A percentile compares a stretch with the other conserved stretches of the same genome.
Conservation (phyloP, 2,329 filamentous ascomycete species). For the Aureobasidium musti region DNA sequence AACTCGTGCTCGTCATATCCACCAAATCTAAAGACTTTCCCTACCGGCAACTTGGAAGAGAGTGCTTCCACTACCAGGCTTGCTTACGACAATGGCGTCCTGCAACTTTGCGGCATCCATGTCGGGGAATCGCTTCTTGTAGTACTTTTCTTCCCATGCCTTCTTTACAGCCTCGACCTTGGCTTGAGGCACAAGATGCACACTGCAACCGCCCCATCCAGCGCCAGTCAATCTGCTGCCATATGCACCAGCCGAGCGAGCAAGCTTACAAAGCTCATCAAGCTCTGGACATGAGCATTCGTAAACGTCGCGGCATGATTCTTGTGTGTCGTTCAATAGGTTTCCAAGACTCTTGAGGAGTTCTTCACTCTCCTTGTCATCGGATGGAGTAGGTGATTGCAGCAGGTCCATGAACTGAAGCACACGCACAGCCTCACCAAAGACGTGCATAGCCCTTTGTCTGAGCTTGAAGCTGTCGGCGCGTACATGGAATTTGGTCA, state of each 20-base stretch:
- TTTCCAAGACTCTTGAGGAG: slow-evolving; percentile 73
- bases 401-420: slow-evolving; percentile 79
- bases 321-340: slow-evolving; percentile 86
- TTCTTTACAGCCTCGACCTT: slow-evolving; percentile 76
- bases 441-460: slow-evolving; percentile 87
- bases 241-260: slow-evolving; percentile 74
- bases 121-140: slow-evolving; percentile 67
- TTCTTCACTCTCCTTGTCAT: slow-evolving; percentile 60
- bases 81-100: slow-evolving; percentile 83
- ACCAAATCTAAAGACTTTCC: slow-evolving; percentile 15
- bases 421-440: slow-evolving; percentile 83
- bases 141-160: slow-evolving; percentile 81
- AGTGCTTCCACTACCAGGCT: slow-evolving; percentile 71
- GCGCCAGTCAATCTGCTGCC: slow-evolving; percentile 88
- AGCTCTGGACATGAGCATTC: slow-evolving; percentile 92
- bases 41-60: slow-evolving; percentile 39
- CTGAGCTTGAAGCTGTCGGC: slow-evolving; percentile 84
- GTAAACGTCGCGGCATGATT: slow-evolving; percentile 81
- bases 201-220: slow-evolving; percentile 94
- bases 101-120: slow-evolving; percentile 71
- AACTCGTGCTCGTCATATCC: not conserved
- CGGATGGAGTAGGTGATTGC: slow-evolving; percentile 45
- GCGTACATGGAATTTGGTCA: slow-evolving; percentile 84
- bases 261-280: slow-evolving; percentile 83
- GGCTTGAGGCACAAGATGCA: slow-evolving; percentile 84